Percentiles rank a stretch among this genome's conserved stretches.
phyloP scores from a whole-genome alignment of 192 early-diverging fungal genomes.

The Umbelopsis sp. region DNA sequence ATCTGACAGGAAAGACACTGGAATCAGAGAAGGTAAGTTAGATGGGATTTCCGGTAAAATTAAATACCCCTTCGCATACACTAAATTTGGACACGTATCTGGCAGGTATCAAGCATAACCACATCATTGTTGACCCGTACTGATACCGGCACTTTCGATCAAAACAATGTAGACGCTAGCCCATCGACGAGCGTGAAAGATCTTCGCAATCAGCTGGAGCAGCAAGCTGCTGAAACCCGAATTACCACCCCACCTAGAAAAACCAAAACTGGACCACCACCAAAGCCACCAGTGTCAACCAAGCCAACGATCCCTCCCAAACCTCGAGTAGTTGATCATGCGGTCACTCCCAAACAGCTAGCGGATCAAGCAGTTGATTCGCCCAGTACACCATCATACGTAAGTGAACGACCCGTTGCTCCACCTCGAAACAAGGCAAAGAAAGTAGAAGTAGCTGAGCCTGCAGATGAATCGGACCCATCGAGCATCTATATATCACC shows the following conservation, averaged over 20 bases:
- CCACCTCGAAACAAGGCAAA: slow-evolving; percentile 20
- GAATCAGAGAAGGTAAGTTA: not conserved
- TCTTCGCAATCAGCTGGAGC: slow-evolving; percentile 2
- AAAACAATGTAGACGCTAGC: not conserved
- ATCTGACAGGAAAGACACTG: not conserved
- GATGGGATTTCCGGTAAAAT: not conserved
- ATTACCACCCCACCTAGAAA: not conserved
- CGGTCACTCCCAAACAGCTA: not conserved
- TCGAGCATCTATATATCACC: slow-evolving; percentile 31
- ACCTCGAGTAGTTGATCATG: not conserved
- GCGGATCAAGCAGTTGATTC: not conserved
- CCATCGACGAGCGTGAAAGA: not conserved
- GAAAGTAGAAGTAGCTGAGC: not conserved
- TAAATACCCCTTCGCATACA: not conserved
- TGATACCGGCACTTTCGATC: not conserved
- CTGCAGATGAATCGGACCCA: not conserved
- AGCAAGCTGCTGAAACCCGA: not conserved
- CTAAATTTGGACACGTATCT: too few species aligned
- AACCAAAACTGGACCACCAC: not conserved
- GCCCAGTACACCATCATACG: not conserved
- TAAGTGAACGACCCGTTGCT: slow-evolving; percentile 4
- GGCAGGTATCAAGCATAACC: not conserved
- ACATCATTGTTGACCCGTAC: not conserved
- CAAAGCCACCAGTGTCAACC: slow-evolving; percentile 25
- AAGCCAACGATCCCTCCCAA: slow-evolving; percentile 19